phyloP scores from a whole-genome alignment of 2,329 filamentous ascomycete genomes.

The Colletotrichum sp. region DNA sequence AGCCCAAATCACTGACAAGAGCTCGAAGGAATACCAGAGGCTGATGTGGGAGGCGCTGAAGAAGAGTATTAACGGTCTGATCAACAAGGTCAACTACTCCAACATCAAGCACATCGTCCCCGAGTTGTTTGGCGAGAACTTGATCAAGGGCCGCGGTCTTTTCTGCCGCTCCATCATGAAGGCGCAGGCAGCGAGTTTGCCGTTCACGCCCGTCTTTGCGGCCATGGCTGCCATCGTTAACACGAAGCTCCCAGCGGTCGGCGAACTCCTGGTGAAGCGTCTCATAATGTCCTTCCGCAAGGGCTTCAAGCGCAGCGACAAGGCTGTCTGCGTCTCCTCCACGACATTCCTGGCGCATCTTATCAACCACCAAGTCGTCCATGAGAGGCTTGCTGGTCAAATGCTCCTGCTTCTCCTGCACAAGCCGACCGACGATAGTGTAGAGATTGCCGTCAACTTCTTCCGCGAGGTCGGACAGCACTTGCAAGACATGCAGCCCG shows the following conservation, averaged over 20 bases:
- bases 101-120: conserved; percentile 99
- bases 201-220: conserved; percentile 95
- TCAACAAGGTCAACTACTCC: conserved; percentile 98
- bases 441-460: conserved; percentile 94
- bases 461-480: conserved; percentile 94
- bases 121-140: conserved; percentile 93
- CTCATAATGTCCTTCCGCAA: conserved; percentile 93
- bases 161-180: conserved; percentile 99
- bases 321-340: conserved; percentile 89
- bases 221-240: conserved; percentile 97
- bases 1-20: conserved; percentile 96
- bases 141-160: conserved; percentile 86
- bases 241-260: conserved; percentile 93
- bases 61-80: conserved; percentile 97
- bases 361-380: conserved; percentile 93
- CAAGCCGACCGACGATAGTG: conserved; percentile 95
- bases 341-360: conserved; percentile 95
- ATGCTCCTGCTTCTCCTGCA: conserved; percentile 90
- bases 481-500: conserved; percentile 90
- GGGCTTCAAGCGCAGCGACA: conserved; percentile 95
- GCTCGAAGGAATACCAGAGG: conserved; percentile 94
- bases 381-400: conserved; percentile 92
- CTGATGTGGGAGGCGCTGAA: conserved; percentile 99
- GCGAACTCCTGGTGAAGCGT: conserved; percentile 85
- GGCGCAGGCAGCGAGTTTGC: conserved; percentile 92